Base-by-base conservation (phyloP, 345 rosid species). In the Salix caprea region DNA sequence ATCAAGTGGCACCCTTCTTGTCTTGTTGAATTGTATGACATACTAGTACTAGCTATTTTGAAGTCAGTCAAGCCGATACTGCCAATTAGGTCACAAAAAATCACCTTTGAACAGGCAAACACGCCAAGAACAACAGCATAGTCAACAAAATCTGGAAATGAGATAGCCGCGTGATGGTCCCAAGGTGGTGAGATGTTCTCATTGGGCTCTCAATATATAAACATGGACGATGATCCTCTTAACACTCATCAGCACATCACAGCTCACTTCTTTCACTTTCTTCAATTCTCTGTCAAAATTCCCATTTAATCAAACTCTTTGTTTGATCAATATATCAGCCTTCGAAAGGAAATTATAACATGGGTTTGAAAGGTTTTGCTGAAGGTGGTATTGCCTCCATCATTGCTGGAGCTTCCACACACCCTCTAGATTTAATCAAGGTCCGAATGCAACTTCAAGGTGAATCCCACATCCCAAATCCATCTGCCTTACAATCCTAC, bases 281-380 rank as follows among this genome's bases (percentile, higher is more conserved):
- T 48, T 14, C 54, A 48, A 15, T 48, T 48, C 21, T 36, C 70
- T 12, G 4, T n/a, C 9, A 36, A 6, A 32, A 32, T 19, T 67
- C 42, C 42, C 21, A 36, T 16, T 19, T 34, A 67, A 2, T 67
- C 13, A 26, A 67, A 19, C 44, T 18, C 70, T 6, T 67, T 21
- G 54, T 48, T 48, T 48, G 54, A 48, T 48, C 54, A 13, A 46
- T 46, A 46, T 14, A 48, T 48, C 54, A 48, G 14, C 37, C 68
- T 26, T 15, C 19, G 37, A 44, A 4, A 3, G n/a, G 26, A 56
- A 70, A 70, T 26, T 26, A 26, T 21, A 66, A 24, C 42, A 78
- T 78, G 77, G 81, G 81, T 54, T 68, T 78, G 28, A 78, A 78
- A 44, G 77, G 81, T 26, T 78, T 78, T 54, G 72, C 44, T 78